Percentiles rank a stretch among this genome's conserved stretches.
Evolutionary conservation across 345 rosid genomes (phyloP).

Genomic region (Iberis pinnata): DNA sequence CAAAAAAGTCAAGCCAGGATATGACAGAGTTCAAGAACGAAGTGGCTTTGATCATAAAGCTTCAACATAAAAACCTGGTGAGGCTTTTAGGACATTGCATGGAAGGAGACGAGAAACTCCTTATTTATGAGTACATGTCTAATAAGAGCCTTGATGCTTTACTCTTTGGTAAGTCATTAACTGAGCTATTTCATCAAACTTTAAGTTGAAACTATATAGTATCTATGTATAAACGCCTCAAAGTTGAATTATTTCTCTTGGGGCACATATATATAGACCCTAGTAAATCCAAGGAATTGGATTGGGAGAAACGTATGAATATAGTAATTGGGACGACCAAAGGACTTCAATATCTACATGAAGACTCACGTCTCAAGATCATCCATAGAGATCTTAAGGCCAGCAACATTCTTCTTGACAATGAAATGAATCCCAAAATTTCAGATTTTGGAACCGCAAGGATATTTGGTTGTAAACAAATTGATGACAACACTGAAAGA

Average conservation of each 20-base stretch:
- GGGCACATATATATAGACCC: neutral
- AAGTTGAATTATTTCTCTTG: neutral
- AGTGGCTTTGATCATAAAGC: conserved; percentile 11
- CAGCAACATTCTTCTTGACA: conserved; percentile 1
- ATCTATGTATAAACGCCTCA: neutral
- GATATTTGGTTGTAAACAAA: conserved; percentile 9
- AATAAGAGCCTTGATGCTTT: conserved; percentile 14
- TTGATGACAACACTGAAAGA: conserved; percentile 8
- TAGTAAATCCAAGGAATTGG: neutral
- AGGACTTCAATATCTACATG: conserved; percentile 14
- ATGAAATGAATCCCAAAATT: conserved; percentile 8
- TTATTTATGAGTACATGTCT: conserved; percentile 19
- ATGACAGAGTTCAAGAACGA: conserved; percentile 1
- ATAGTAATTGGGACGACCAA: neutral
- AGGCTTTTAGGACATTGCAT: conserved; percentile 8
- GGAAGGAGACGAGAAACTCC: conserved; percentile 13
- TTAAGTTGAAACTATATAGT: neutral
- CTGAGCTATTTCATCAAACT: no score
- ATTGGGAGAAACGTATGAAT: conserved; percentile 9
- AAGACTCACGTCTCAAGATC: conserved; percentile 12
- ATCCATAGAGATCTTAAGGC: conserved; percentile 18
- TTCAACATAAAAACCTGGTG: conserved; percentile 13
- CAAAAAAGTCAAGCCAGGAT: conserved; percentile 8
- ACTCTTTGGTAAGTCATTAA: conserved; percentile 16
- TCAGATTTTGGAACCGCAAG: conserved; percentile 11